phyloP scores from a whole-genome alignment of 805 yeast species.

The Cyberlindnera maritima region DNA sequence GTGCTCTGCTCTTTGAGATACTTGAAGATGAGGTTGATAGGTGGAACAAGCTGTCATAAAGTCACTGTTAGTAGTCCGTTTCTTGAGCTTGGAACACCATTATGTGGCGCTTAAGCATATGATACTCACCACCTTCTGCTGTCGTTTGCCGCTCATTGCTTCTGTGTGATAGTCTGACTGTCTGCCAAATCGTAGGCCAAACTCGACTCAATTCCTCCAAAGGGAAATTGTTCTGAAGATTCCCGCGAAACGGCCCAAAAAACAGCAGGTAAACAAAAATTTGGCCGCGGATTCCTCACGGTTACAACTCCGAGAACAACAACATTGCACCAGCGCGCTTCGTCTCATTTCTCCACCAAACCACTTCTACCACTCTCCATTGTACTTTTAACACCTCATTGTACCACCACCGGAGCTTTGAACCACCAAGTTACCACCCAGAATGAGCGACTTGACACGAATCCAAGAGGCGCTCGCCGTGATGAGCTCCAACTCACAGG shows the following conservation, averaged over 20 bases:
- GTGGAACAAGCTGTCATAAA: slow-evolving; percentile 62
- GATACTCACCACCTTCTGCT: slow-evolving; percentile 41
- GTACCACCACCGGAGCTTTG: neutral
- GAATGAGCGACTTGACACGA: slow-evolving; percentile 12
- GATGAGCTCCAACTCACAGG: slow-evolving; percentile 26
- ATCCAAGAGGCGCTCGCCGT: slow-evolving; percentile 26
- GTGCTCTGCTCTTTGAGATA: slow-evolving; percentile 76
- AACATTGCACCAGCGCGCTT: neutral
- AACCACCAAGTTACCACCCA: too few relatives aligned
- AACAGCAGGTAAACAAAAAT: neutral
- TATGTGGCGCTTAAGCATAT: neutral
- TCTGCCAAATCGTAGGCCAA: too few relatives aligned
- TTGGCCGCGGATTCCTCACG: too few relatives aligned
- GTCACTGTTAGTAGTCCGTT: too few relatives aligned
- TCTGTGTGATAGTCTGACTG: neutral
- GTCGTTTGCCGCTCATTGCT: slow-evolving; percentile 40
- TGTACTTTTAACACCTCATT: too few relatives aligned
- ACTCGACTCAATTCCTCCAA: too few relatives aligned
- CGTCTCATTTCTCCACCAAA: neutral
- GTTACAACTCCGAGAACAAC: neutral
- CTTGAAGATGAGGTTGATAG: slow-evolving; percentile 87
- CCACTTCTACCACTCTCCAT: neutral
- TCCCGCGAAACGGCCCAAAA: too few relatives aligned
- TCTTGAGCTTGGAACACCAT: too few relatives aligned
- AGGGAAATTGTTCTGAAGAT: neutral